These are phyloP conservation scores for Coniochaeta hoffmannii DNA, from an alignment of 2,329 filamentous ascomycete species.

Conservation along the genomic window DNA sequence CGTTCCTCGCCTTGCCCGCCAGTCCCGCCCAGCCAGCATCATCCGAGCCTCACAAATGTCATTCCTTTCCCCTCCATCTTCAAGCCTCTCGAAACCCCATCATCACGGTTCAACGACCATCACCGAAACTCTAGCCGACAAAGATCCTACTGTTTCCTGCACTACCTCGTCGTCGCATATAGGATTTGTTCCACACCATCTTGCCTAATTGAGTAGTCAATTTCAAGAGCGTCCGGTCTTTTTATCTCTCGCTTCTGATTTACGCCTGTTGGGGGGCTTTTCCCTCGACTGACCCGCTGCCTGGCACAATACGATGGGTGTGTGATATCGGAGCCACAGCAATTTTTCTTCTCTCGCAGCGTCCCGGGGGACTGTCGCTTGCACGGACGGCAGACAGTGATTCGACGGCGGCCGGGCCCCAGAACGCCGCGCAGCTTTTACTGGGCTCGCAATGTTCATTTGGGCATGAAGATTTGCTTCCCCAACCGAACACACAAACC, in stretches of 20 bases:
- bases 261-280: background rate
- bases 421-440: background rate
- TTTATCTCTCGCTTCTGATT: background rate
- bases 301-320: background rate
- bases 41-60: background rate
- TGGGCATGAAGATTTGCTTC: background rate
- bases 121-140: background rate
- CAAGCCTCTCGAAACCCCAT: background rate
- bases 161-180: background rate
- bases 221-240: background rate
- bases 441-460: background rate
- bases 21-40: no score
- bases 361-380: background rate
- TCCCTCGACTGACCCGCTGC: background rate
- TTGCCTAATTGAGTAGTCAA: background rate
- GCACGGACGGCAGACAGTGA: background rate
- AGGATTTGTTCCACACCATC: background rate
- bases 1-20: background rate
- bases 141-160: background rate
- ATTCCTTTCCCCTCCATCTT: background rate
- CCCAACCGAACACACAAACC: background rate
- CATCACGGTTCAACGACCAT: background rate
- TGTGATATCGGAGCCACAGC: background rate
- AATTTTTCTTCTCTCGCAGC: background rate
- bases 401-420: background rate